These are phyloP conservation scores for Dactylella cylindrospora DNA, from an alignment of 2,329 filamentous ascomycete species.

Conservation along the genomic window DNA sequence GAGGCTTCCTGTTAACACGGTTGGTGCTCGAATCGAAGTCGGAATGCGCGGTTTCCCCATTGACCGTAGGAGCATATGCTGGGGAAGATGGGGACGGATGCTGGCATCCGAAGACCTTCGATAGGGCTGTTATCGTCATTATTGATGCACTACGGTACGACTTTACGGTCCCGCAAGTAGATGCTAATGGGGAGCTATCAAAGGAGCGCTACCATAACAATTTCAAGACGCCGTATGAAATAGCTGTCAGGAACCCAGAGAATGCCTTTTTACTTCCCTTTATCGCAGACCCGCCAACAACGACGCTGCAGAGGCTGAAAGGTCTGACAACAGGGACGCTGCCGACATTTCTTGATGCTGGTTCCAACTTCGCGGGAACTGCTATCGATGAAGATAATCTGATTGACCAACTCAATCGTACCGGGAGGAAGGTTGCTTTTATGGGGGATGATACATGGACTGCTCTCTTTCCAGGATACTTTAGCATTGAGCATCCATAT, in stretches of 20 bases:
- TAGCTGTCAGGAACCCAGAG: conserved; percentile 69
- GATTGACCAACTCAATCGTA: conserved; percentile 64
- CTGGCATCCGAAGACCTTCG: conserved; percentile 93
- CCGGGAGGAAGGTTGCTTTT: conserved; percentile 79
- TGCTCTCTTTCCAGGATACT: conserved; percentile 87
- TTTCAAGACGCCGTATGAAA: conserved; percentile 82
- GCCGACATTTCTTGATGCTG: conserved; percentile 89
- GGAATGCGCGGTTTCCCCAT: conserved; percentile 68
- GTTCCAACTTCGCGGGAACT: conserved; percentile 91
- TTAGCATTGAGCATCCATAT: conserved; percentile 84
- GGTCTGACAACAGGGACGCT: conserved; percentile 92
- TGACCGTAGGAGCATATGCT: conserved; percentile 53
- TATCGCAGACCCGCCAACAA: conserved; percentile 93
- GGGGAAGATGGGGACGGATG: conserved; percentile 59
- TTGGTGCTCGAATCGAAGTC: conserved; percentile 77
- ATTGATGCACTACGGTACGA: conserved; percentile 96
- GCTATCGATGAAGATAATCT: conserved; percentile 92
- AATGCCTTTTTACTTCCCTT: conserved; percentile 91
- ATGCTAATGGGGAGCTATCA: conserved; percentile 53
- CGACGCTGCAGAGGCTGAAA: conserved; percentile 88
- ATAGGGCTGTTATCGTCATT: conserved; percentile 85
- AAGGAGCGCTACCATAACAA: conserved; percentile 78
- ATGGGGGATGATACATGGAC: conserved; percentile 99
- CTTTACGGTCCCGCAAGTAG: conserved; percentile 78
- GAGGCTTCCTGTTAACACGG: conserved; percentile 88